Evolutionary conservation across 306 rosid genomes (phyloP), one percentile per base, ranked within the genome.

Genomic region (Acmispon strigosus): DNA sequence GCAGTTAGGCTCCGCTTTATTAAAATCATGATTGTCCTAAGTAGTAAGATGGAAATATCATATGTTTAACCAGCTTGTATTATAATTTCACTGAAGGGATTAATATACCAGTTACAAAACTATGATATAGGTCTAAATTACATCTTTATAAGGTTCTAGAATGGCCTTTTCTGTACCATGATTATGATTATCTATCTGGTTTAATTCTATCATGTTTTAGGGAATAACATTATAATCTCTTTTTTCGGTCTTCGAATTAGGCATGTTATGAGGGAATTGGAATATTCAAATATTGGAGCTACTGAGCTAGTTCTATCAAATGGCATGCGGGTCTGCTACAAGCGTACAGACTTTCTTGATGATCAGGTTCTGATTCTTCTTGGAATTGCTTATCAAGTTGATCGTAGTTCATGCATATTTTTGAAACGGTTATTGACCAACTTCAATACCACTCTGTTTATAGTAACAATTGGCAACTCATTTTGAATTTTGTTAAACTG

Each of bases 281-380:
- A 90, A 70, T 89, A 90, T 80, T 66, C 92, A 67, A 87, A 83
- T 57, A 87, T 94, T 84, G 94, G 88, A 80, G 97, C 96, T 34
- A 83, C 88, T 74, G 98, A 94, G 81, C 77, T 94, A 72, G 49
- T 87, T 80, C 79, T 93, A 61, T 90, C 98, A 56, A 93, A 93
- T 81, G 98, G 97, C 77, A 86, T 94, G 95, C 84, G 92, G 76
- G 76, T 94, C 73, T 94, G 97, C 87, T 94, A 87, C 50, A 90
- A 90, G 80, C 67, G 86, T 59, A 89, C 98, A 57, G 91, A 94
- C 81, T 94, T 94, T 83, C 98, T 94, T 10, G 92, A 84, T 70
- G 98, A 94, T 66, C 98, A 94, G 98, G 98, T 93, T 72, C 18
- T 45, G 36, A 51, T 74, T 57, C 51, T 53, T 20, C 10, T 29